A percentile compares a stretch with the other conserved stretches of the same genome.
phyloP scores from a whole-genome alignment of 139 green algal species.

The Chlamydomonas applanata region DNA sequence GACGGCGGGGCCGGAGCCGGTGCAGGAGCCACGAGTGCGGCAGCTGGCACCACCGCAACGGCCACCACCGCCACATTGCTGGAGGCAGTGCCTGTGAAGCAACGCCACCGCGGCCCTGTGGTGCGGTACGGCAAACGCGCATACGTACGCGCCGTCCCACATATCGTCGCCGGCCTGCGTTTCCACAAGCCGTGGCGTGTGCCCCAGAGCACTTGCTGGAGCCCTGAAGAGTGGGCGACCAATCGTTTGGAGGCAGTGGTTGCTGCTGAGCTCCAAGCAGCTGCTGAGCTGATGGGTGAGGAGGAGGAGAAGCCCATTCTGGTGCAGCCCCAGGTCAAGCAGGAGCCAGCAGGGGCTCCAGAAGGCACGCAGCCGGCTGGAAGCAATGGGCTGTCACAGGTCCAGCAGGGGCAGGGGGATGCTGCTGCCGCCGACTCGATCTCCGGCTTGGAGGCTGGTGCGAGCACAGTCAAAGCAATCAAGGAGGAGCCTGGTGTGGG shows the following conservation, averaged over 20 bases:
- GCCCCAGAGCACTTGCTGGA: conserved; percentile 40
- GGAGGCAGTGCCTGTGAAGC: background rate
- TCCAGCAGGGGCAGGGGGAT: background rate
- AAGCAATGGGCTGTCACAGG: background rate
- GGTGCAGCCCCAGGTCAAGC: background rate
- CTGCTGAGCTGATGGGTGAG: too few species aligned
- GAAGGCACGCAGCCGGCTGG: background rate
- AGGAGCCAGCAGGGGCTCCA: background rate
- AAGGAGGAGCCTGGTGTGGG: too few species aligned
- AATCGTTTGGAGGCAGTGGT: too few species aligned
- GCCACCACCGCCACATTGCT: background rate
- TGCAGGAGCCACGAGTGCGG: conserved; percentile 2
- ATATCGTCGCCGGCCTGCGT: background rate
- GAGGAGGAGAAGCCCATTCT: too few species aligned
- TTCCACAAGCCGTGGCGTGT: conserved; percentile 31
- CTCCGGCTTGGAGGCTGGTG: background rate
- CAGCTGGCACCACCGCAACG: conserved; percentile 7
- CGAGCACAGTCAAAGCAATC: background rate
- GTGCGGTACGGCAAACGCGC: conserved; percentile 70
- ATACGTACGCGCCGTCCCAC: conserved; percentile 48
- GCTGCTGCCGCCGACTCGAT: background rate
- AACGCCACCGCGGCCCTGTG: background rate
- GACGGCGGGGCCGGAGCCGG: background rate
- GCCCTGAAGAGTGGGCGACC: conserved; percentile 40
- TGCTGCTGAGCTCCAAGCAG: too few species aligned